Evolutionary conservation across 805 yeast species (phyloP), one percentile per base, ranked within the genome.

Genomic region (Ogataea paraovalis): DNA sequence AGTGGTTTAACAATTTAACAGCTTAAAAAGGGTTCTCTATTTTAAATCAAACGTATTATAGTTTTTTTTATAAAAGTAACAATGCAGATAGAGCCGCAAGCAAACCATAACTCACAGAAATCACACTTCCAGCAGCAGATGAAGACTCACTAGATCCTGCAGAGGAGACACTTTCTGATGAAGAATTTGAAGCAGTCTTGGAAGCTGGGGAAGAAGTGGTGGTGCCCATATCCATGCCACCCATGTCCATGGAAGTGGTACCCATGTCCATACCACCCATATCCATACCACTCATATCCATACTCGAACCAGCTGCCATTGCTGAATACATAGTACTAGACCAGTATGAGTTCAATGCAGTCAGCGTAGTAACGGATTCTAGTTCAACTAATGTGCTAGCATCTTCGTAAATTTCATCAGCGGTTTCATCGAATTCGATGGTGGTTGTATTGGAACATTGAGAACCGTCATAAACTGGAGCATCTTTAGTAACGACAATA

Each of bases 381-480:
- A 54, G 39, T 28, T 43, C 51, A 14, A 39, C 33, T 12, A 44
- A 23, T 4, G 18, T 16, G 20, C 30, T 34, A 34, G 41, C 25
- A 3, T 18, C 9, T 20, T 32, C 43, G 30, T 32, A 39, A 18
- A 41, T 34, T 2, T 18, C 25, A 21, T 51, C 55, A 34, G 40
- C 42, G 10, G 46, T 48, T 2, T 19, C 34, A 21, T 52, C 53
- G 21, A 39, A 49, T 5, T 37, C 46, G 16, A 47, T 44, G 6
- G 34, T 43, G 3, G 65, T 51, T 3, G 60, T 47, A 46, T 62
- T 64, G 6, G 61, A 25, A 43, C 68, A 64, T 50, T 62, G 65
- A 38, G 51, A 25, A 27, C 58, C 63, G 43, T 61, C 52, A 37
- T 39, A 64, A 3, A 16, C 21, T 19, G 61, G 62, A 25, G 66